phyloP scores from a whole-genome alignment of 495 filamentous ascomycete genomes.

The Penicillium atrosanguineum region DNA sequence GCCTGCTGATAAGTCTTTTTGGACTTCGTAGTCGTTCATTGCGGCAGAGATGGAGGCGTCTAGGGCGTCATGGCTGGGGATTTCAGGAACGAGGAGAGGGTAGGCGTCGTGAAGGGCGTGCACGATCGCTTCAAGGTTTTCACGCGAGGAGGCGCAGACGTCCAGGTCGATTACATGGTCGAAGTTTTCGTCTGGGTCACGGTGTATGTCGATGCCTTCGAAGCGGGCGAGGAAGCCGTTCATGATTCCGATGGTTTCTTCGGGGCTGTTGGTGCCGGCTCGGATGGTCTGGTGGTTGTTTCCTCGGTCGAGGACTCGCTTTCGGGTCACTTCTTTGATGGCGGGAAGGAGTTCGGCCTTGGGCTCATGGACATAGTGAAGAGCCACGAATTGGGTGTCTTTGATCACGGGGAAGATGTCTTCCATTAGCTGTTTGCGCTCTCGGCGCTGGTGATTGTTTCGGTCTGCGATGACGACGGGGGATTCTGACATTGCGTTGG shows the following conservation, averaged over 20 bases:
- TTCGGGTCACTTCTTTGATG: constrained; percentile 71
- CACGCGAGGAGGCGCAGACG: constrained; percentile 67
- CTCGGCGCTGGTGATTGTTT: constrained; percentile 88
- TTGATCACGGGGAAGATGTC: constrained; percentile 63
- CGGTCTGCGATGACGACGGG: constrained; percentile 86
- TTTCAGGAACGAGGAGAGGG: constrained; percentile 66
- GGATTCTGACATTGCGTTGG: constrained; percentile 52
- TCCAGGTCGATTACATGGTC: constrained; percentile 84
- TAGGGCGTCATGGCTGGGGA: constrained; percentile 71
- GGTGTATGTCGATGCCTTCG: constrained; percentile 64
- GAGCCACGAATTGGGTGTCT: constrained; percentile 74
- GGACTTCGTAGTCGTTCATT: constrained; percentile 73
- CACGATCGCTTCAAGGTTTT: constrained; percentile 82
- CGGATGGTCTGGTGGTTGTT: constrained; percentile 99
- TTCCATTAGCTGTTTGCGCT: constrained; percentile 80
- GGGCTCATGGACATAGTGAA: constrained; percentile 84
- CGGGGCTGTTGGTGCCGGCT: constrained; percentile 59
- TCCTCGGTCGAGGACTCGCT: constrained; percentile 78
- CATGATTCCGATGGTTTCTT: constrained; percentile 86
- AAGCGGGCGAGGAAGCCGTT: constrained; percentile 88
- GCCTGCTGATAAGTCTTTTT: constrained; percentile 61
- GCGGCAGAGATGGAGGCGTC: constrained; percentile 77
- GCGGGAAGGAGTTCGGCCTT: constrained; percentile 51
- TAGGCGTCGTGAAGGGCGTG: constrained; percentile 65
- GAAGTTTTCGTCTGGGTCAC: constrained; percentile 70